Conservation (phyloP, 2,329 filamentous ascomycete genomes). For the Phialocephala sp. region DNA sequence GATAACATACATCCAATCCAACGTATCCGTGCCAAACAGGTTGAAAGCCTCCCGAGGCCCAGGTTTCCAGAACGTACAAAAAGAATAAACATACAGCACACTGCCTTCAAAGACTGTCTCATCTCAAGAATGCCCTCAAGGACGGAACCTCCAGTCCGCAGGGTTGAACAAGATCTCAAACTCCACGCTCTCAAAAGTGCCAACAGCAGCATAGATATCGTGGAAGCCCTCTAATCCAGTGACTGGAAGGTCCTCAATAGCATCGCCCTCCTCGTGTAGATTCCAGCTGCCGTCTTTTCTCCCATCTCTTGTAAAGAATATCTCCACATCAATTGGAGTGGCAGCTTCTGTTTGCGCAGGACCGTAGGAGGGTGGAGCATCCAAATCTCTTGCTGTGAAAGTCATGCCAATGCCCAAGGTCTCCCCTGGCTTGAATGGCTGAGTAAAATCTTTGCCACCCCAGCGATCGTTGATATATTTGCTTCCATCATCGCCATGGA, state of each 20-base stretch:
- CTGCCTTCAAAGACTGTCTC: neutral
- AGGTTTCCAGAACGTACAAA: neutral
- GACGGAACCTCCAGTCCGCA: constrained; percentile 60
- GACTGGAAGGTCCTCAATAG: constrained; percentile 63
- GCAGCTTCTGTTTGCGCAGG: constrained; percentile 30
- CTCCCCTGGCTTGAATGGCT: constrained; percentile 67
- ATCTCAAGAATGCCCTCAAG: constrained; percentile 18
- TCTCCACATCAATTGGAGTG: constrained; percentile 53
- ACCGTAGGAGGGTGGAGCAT: constrained; percentile 41
- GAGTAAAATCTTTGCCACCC: constrained; percentile 73
- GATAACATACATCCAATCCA: neutral
- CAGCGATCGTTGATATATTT: constrained; percentile 76
- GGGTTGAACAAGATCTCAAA: constrained; percentile 71
- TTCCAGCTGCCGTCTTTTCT: constrained; percentile 67
- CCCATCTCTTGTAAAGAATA: constrained; percentile 77
- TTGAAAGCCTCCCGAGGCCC: neutral
- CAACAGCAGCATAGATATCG: constrained; percentile 74
- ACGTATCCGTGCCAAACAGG: neutral
- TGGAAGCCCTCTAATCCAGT: constrained; percentile 72
- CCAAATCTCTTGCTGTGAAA: constrained; percentile 47
- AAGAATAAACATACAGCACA: neutral
- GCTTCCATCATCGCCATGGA: constrained; percentile 83
- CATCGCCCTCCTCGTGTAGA: constrained; percentile 75
- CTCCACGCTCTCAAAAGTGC: constrained; percentile 70
- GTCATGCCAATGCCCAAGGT: constrained; percentile 75